phyloP scores from a whole-genome alignment of 306 rosid genomes.

The Ziziphus jujuba region DNA sequence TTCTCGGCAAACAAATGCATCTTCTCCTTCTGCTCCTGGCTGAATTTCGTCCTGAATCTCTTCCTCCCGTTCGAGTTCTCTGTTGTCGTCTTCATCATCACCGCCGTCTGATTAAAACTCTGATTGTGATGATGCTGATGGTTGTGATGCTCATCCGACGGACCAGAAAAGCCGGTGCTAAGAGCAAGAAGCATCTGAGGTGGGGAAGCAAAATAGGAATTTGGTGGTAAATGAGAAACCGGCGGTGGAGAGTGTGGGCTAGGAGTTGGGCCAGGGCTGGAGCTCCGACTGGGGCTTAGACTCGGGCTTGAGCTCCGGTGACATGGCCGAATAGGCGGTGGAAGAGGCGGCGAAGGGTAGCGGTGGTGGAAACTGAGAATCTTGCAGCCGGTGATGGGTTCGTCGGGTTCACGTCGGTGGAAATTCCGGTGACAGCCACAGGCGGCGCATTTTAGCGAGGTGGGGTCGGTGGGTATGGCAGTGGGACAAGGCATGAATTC shows the following conservation, averaged over 20 bases:
- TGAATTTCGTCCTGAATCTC: slow-evolving; percentile 77
- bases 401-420: slow-evolving; percentile 79
- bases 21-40: slow-evolving; percentile 84
- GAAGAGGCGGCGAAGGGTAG: slow-evolving; percentile 33
- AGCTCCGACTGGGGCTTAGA: slow-evolving; percentile 50
- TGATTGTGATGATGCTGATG: slow-evolving; percentile 16
- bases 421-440: slow-evolving; percentile 96
- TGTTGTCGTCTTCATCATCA: slow-evolving; percentile 3
- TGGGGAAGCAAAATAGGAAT: slow-evolving; percentile 48
- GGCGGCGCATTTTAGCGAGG: slow-evolving; percentile 82
- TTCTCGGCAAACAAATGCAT: slow-evolving; percentile 67
- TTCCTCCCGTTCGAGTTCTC: slow-evolving; percentile 40
- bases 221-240: slow-evolving; percentile 75
- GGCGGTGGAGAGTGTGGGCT: slow-evolving; percentile 77
- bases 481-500: slow-evolving; percentile 73
- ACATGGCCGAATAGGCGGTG: slow-evolving; percentile 28
- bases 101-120: slow-evolving; percentile 20
- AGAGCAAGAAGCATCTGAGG: slow-evolving; percentile 67
- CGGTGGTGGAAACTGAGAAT: slow-evolving; percentile 16
- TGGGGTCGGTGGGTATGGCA: slow-evolving; percentile 50
- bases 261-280: slow-evolving; percentile 47
- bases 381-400: slow-evolving; percentile 23
- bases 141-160: slow-evolving; percentile 33
- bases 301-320: slow-evolving; percentile 50
- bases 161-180: slow-evolving; percentile 37